These are phyloP conservation scores for Phytomonas francai DNA, from an alignment of 208 protist species.

Conservation along the genomic window DNA sequence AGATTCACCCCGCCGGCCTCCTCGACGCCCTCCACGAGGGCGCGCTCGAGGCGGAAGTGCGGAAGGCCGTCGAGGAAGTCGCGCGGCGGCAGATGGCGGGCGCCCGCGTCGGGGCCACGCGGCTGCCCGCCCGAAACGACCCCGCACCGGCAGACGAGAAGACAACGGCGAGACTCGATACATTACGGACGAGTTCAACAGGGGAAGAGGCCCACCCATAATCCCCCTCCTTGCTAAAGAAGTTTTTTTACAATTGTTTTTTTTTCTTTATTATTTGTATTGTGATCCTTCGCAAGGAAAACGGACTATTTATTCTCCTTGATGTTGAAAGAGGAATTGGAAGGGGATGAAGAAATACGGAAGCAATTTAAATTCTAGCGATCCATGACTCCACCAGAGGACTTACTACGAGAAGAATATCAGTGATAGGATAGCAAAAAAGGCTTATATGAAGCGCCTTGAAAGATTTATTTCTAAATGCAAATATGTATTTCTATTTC, in stretches of 20 bases:
- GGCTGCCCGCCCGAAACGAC: slow-evolving; percentile 39
- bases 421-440: not conserved
- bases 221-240: not conserved
- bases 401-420: not conserved
- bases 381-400: not conserved
- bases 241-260: slow-evolving; percentile 2
- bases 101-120: slow-evolving; percentile 36
- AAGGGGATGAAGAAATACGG: not conserved
- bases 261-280: slow-evolving; percentile 7
- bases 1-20: no score
- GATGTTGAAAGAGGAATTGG: no score
- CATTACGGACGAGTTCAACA: slow-evolving; percentile 26
- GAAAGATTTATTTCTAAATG: not conserved
- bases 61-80: slow-evolving; percentile 83
- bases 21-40: slow-evolving; percentile 80
- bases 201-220: not conserved
- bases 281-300: not conserved
- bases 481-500: not conserved
- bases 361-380: not conserved
- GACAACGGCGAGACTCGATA: slow-evolving; percentile 44
- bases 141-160: slow-evolving; percentile 30
- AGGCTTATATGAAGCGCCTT: not conserved
- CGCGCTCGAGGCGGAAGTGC: slow-evolving; percentile 85
- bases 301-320: slow-evolving; percentile 3
- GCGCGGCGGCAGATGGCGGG: slow-evolving; percentile 62